phyloP scores from a whole-genome alignment of 2,329 filamentous ascomycete genomes.

The Cadophora gregata region DNA sequence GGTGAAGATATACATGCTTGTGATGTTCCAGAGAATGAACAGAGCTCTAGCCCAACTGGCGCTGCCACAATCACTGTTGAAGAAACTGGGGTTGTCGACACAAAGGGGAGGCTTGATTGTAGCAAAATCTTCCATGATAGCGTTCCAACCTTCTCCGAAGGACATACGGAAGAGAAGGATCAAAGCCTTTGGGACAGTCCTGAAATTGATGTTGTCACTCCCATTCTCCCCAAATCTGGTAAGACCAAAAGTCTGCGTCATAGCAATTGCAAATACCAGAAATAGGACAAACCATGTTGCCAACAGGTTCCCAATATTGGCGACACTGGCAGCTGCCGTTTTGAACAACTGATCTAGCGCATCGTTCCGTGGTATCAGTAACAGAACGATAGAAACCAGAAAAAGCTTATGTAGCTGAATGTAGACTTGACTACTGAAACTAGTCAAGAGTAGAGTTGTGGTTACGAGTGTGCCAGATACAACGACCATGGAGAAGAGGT shows the following conservation, averaged over 20 bases:
- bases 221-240: constrained; percentile 83
- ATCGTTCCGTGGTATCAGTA: constrained; percentile 95
- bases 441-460: constrained; percentile 74
- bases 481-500: constrained; percentile 82
- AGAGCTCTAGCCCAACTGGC: constrained; percentile 84
- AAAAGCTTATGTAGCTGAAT: constrained; percentile 91
- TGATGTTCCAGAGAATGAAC: constrained; percentile 97
- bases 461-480: constrained; percentile 84
- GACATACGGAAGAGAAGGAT: constrained; percentile 94
- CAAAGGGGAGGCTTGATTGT: constrained; percentile 80
- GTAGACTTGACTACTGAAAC: constrained; percentile 64
- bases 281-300: constrained; percentile 98
- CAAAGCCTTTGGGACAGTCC: constrained; percentile 90
- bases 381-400: constrained; percentile 84
- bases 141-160: constrained; percentile 94
- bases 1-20: constrained; percentile 99
- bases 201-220: constrained; percentile 84
- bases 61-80: constrained; percentile 91
- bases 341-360: constrained; percentile 98
- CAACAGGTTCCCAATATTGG: constrained; percentile 86
- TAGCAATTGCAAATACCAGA: constrained; percentile 92
- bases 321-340: constrained; percentile 91
- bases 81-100: constrained; percentile 74
- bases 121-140: constrained; percentile 95
- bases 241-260: constrained; percentile 94